phyloP scores from a whole-genome alignment of 768 basidiomycete species.

The Xanthoconium purpureum region DNA sequence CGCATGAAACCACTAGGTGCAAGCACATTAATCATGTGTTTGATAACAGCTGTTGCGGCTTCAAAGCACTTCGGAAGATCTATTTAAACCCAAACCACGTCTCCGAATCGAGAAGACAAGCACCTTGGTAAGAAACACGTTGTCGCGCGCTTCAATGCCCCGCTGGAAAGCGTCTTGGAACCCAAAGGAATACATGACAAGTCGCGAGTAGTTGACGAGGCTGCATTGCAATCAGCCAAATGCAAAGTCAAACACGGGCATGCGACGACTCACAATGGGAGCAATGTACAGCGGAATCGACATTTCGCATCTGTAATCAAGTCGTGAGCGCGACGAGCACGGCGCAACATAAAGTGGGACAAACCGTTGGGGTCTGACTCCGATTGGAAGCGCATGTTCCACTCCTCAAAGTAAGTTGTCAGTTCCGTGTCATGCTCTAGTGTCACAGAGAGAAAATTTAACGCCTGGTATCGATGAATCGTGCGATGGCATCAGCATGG shows the following conservation, averaged over 20 bases:
- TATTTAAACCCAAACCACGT: background rate
- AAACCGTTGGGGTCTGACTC: slow-evolving; percentile 59
- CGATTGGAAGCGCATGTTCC: slow-evolving; percentile 55
- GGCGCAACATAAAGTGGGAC: background rate
- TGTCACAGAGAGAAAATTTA: slow-evolving; percentile 68
- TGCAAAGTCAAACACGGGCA: background rate
- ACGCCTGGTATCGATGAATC: slow-evolving; percentile 37
- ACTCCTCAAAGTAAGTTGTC: slow-evolving; percentile 61
- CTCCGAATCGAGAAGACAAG: background rate
- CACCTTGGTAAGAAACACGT: slow-evolving; percentile 68
- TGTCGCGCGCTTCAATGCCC: slow-evolving; percentile 59
- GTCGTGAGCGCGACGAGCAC: background rate
- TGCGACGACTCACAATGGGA: slow-evolving; percentile 63
- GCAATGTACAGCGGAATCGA: slow-evolving; percentile 58
- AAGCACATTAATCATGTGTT: slow-evolving; percentile 59
- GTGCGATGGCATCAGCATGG: slow-evolving; percentile 3
- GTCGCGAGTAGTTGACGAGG: slow-evolving; percentile 70
- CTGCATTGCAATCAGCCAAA: slow-evolving; percentile 35
- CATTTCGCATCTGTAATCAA: slow-evolving; percentile 48
- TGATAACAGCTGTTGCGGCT: slow-evolving; percentile 64
- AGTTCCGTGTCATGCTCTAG: slow-evolving; percentile 56
- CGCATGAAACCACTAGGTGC: slow-evolving; percentile 75
- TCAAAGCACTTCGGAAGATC: slow-evolving; percentile 50
- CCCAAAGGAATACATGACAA: slow-evolving; percentile 85
- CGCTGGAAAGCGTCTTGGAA: slow-evolving; percentile 80